Conservation (phyloP, 2,329 filamentous ascomycete genomes). For the Bipolaris gigantea region DNA sequence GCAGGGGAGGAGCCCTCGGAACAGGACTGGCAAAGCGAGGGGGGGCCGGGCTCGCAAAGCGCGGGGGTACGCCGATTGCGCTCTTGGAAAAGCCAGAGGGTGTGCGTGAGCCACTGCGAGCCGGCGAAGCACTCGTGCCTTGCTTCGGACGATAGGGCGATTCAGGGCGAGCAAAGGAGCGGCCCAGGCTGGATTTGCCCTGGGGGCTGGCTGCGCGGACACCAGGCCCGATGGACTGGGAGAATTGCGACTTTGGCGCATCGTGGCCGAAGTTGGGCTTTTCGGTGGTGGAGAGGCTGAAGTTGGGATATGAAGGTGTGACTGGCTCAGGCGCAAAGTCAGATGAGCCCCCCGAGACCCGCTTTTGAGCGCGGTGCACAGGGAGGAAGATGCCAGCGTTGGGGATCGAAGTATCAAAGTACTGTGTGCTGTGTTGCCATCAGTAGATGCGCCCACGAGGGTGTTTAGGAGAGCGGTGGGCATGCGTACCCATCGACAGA, state of each 20-base stretch:
- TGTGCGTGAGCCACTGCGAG: constrained; percentile 58
- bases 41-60: constrained; percentile 65
- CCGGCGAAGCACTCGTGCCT: constrained; percentile 47
- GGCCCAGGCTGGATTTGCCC: constrained; percentile 64
- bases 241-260: constrained; percentile 79
- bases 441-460: constrained; percentile 9
- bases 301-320: constrained; percentile 60
- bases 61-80: constrained; percentile 55
- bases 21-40: constrained; percentile 64
- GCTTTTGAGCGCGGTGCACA: constrained; percentile 74
- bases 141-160: constrained; percentile 73
- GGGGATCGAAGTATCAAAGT: constrained; percentile 77
- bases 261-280: constrained; percentile 43
- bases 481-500: constrained; percentile 84
- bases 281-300: constrained; percentile 61
- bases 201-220: constrained; percentile 69
- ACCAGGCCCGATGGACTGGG: constrained; percentile 80
- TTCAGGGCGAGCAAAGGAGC: constrained; percentile 84
- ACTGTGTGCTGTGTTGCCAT: constrained; percentile 55
- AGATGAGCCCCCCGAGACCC: constrained; percentile 59
- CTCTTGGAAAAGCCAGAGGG: constrained; percentile 59
- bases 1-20: constrained; percentile 57
- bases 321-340: constrained; percentile 69
- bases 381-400: constrained; percentile 94
- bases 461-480: not conserved